Conservation (phyloP, 148 eudicot genomes). For the Silene conica region DNA sequence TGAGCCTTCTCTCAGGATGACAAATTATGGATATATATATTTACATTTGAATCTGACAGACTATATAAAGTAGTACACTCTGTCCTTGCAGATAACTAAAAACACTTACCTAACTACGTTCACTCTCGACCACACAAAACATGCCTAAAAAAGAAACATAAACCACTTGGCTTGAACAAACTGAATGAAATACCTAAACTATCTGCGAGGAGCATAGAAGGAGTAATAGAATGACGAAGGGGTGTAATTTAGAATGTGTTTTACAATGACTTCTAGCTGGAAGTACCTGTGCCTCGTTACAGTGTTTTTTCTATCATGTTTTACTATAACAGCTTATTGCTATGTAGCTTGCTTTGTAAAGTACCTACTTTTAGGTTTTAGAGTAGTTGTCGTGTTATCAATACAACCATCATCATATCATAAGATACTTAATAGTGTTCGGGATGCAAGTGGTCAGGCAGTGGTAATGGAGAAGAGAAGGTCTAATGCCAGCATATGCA, state of each 20-base stretch:
- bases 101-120: too few species aligned
- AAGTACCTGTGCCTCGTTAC: not conserved
- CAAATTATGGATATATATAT: not conserved
- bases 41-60: not conserved
- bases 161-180: too few species aligned
- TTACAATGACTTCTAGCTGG: not conserved
- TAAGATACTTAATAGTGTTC: not conserved
- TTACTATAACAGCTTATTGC: not conserved
- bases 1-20: too few species aligned
- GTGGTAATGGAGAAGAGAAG: conserved; percentile 3
- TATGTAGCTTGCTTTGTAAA: not conserved
- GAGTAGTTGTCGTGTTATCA: too few species aligned
- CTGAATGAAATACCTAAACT: too few species aligned
- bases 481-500: not conserved
- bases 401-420: not conserved
- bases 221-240: not conserved
- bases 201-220: too few species aligned
- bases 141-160: too few species aligned
- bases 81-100: too few species aligned
- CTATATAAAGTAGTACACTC: too few species aligned
- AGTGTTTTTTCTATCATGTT: not conserved
- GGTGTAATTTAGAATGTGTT: not conserved
- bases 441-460: conserved; percentile 1
- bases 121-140: too few species aligned
- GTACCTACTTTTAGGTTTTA: not conserved